Evolutionary conservation across 192 early-diverging fungal species (phyloP).

Genomic region (Backusella parvicylindrica): DNA sequence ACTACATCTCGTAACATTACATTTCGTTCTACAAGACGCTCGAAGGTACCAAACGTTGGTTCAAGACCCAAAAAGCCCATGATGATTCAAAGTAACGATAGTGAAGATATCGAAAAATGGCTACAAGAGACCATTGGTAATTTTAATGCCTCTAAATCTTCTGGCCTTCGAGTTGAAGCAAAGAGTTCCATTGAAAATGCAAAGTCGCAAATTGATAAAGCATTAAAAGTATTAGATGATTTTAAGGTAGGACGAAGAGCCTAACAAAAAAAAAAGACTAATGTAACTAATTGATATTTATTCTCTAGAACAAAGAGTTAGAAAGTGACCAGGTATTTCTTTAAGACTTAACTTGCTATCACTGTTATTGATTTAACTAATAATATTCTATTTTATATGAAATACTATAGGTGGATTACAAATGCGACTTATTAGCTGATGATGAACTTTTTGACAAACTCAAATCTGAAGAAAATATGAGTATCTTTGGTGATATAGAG

Average conservation of each 20-base stretch:
- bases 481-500: slow-evolving; percentile 9
- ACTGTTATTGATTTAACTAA: background rate
- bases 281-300: background rate
- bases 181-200: slow-evolving; percentile 8
- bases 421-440: slow-evolving; percentile 15
- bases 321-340: background rate
- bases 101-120: slow-evolving; percentile 5
- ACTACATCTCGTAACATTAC: slow-evolving; percentile 9
- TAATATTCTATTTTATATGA: background rate
- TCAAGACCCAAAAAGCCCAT: background rate
- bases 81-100: background rate
- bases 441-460: slow-evolving; percentile 16
- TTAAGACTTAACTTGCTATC: background rate
- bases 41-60: background rate
- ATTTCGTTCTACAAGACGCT: background rate
- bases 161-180: background rate
- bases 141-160: background rate
- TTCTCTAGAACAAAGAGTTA: background rate
- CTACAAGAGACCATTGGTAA: slow-evolving; percentile 3
- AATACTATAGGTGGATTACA: background rate
- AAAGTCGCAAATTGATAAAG: slow-evolving; percentile 11
- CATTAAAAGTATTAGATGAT: slow-evolving; percentile 8
- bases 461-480: slow-evolving; percentile 15
- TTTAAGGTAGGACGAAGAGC: background rate
- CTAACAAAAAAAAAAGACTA: background rate